phyloP scores from a whole-genome alignment of 1,284 basidiomycete genomes.

The Ceratobasidium sp. region DNA sequence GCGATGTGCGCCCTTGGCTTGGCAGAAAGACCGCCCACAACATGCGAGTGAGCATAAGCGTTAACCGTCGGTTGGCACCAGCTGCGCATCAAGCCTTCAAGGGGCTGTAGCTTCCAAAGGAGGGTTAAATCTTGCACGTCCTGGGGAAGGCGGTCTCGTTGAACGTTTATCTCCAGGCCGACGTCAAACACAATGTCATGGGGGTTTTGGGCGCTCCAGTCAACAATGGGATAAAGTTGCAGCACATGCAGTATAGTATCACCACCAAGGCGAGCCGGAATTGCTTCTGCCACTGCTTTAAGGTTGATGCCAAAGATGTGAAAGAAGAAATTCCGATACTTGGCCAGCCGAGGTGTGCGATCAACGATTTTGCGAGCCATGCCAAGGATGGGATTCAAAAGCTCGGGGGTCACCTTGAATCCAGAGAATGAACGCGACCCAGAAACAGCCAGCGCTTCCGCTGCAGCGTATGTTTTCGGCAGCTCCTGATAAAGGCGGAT shows the following conservation, averaged over 20 bases:
- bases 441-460: too few relatives aligned
- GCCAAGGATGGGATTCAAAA: neutral
- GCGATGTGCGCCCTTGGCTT: neutral
- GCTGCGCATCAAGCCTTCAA: neutral
- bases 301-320: conserved; percentile 17
- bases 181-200: conserved; percentile 13
- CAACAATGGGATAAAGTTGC: neutral
- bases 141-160: neutral
- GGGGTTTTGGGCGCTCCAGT: conserved; percentile 36
- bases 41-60: conserved; percentile 31
- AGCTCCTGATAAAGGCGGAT: too few relatives aligned
- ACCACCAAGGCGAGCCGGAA: neutral
- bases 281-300: neutral
- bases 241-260: conserved; percentile 3
- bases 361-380: neutral
- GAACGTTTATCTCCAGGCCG: conserved; percentile 17
- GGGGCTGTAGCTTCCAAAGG: neutral
- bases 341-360: neutral
- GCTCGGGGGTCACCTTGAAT: neutral
- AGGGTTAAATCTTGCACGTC: neutral
- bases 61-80: conserved; percentile 1
- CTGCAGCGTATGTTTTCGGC: too few relatives aligned
- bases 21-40: neutral
- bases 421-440: too few relatives aligned
- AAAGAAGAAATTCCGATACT: conserved; percentile 7